These are phyloP conservation scores for Phaeosphaeria sp. DNA, from an alignment of 2,329 filamentous ascomycete species.

Conservation along the genomic window DNA sequence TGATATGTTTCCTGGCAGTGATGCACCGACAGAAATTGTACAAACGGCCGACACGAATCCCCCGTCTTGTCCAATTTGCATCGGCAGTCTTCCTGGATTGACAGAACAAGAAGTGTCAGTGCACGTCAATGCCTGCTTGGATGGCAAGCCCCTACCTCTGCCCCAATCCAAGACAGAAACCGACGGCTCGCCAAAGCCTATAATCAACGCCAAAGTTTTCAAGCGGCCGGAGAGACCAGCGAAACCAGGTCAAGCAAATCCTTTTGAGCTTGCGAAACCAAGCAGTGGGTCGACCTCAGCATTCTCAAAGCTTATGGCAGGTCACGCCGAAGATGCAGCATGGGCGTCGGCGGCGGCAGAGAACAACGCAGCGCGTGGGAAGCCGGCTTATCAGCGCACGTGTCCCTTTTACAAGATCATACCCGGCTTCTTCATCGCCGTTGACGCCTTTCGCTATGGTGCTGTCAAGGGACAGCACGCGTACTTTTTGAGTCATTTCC, in stretches of 20 bases:
- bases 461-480: slow-evolving; percentile 90
- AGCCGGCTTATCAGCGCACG: slow-evolving; percentile 84
- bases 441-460: slow-evolving; percentile 95
- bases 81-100: slow-evolving; percentile 63
- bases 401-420: slow-evolving; percentile 99
- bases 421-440: slow-evolving; percentile 88
- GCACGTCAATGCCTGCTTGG: slow-evolving; percentile 93
- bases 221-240: slow-evolving; percentile 70
- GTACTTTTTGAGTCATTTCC: slow-evolving; percentile 97
- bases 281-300: slow-evolving; percentile 64
- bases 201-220: slow-evolving; percentile 61
- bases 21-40: slow-evolving; percentile 11
- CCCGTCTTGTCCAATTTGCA: slow-evolving; percentile 78
- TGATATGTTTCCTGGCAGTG: slow-evolving; percentile 37
- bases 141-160: slow-evolving; percentile 74
- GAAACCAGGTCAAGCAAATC: slow-evolving; percentile 80
- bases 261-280: slow-evolving; percentile 65
- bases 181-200: slow-evolving; percentile 12
- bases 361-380: slow-evolving; percentile 79
- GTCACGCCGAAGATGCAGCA: slow-evolving; percentile 85
- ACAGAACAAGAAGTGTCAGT: slow-evolving; percentile 70
- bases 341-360: slow-evolving; percentile 87
- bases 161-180: slow-evolving; percentile 35
- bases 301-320: slow-evolving; percentile 92
- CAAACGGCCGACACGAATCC: slow-evolving; percentile 23